Evolutionary conservation across 2,329 filamentous ascomycete species (phyloP), one percentile per base, ranked within the genome.

Genomic region (Drechmeria coniospora): DNA sequence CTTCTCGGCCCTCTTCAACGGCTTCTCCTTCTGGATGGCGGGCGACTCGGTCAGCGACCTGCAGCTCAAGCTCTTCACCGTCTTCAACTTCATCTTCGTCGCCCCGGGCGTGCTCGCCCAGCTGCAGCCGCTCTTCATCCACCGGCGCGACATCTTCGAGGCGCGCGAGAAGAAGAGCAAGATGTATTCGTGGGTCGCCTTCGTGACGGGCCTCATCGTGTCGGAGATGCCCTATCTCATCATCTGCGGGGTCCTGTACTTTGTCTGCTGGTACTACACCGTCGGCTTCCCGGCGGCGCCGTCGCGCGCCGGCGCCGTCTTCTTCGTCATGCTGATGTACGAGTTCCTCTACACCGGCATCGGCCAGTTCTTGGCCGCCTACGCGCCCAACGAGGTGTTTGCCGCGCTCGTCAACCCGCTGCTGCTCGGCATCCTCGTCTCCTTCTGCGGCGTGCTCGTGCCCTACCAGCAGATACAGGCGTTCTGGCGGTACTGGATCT

Each of bases 391-490:
- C 35, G 67, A 61, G 19, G 61, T 70, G 8, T 72, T 73, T 24
- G 70, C 70, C 0, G 54, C 65, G 0, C 54, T 74, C 4, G 59
- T 62, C 34, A 74, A 73, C 36, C 68, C 68, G 0, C 42, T 74
- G 1, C 28, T 74, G 8, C 51, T 74, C 30, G 59, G 63, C 42
- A 47, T 71, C 22, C 56, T 82, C 3, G 62, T 81, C 7, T 68
- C 65, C 1, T 84, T 86, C 56, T 83, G 77, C 39, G 79, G 79
- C 35, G 75, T 84, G 2, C 57, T 82, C 5, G 78, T 83, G 0
- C 77, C 78, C 0, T 80, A 75, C 36, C 41, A 41, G 0, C 61
- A 63, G 15, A 61, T 84, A 14, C 65, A 71, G 7, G 39, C 49
- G 1, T 83, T 83, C 49, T 84, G 79, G 79, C 54, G 58, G 15